These are phyloP conservation scores for Eutrema japonicum DNA, from an alignment of 345 rosid species.

Conservation along the genomic window DNA sequence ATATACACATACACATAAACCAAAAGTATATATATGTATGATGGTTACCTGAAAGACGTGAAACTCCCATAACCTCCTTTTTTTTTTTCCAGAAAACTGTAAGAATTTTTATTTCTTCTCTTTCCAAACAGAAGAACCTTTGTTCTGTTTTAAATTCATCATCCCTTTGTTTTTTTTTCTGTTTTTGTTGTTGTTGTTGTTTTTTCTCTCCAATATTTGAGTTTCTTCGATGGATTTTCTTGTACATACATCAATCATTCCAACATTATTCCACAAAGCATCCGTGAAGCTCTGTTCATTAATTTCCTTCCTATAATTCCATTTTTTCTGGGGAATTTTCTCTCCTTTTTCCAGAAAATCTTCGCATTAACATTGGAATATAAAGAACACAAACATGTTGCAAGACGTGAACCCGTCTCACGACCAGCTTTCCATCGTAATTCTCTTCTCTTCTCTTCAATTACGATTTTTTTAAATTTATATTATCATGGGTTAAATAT, in stretches of 20 bases:
- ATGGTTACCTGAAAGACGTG: slow-evolving; percentile 44
- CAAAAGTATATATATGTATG: slow-evolving; percentile 34
- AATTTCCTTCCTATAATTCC: slow-evolving; percentile 15
- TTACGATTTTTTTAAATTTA: neutral
- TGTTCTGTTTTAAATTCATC: slow-evolving; percentile 17
- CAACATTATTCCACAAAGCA: slow-evolving; percentile 32
- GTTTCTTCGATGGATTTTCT: slow-evolving; percentile 39
- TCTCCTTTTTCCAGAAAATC: slow-evolving; percentile 19
- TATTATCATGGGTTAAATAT: neutral
- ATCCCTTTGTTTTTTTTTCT: slow-evolving; percentile 27
- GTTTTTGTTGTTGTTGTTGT: slow-evolving; percentile 6
- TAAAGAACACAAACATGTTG: slow-evolving; percentile 25
- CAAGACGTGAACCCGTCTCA: slow-evolving; percentile 39
- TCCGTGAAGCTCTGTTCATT: slow-evolving; percentile 7
- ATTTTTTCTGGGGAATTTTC: neutral
- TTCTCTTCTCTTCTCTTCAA: slow-evolving; percentile 25
- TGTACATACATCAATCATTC: slow-evolving; percentile 19
- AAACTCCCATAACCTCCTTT: slow-evolving; percentile 44
- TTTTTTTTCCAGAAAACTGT: slow-evolving; percentile 11
- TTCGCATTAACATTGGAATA: slow-evolving; percentile 19
- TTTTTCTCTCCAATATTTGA: slow-evolving; percentile 20
- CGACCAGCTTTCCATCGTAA: slow-evolving; percentile 43
- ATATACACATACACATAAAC: slow-evolving; percentile 11
- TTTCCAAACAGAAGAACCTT: slow-evolving; percentile 40
- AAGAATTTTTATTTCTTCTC: slow-evolving; percentile 29